Evolutionary conservation across 192 early-diverging fungal species (phyloP).

Genomic region (Gryganskiella cystojenkinii): DNA sequence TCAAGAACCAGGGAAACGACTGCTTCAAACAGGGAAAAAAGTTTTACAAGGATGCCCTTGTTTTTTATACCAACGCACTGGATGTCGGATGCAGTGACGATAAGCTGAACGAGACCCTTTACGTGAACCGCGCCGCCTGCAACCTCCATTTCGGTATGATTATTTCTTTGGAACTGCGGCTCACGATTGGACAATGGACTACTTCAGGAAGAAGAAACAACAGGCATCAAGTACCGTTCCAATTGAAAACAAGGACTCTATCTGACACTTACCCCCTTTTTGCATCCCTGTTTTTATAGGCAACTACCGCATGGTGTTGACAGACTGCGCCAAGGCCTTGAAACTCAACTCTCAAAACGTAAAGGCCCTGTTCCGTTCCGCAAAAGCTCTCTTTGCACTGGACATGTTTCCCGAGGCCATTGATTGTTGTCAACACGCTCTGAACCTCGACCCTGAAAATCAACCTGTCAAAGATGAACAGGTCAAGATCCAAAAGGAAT

Average conservation of each 20-base stretch:
- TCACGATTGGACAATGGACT: no score
- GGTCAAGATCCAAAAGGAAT: constrained; percentile 43
- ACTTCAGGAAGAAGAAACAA: no score
- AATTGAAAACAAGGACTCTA: no score
- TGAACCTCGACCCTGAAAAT: constrained; percentile 72
- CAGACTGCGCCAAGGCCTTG: constrained; percentile 90
- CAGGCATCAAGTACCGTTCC: no score
- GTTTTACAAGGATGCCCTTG: constrained; percentile 79
- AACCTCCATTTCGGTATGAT: constrained; percentile 84
- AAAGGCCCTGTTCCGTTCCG: constrained; percentile 94
- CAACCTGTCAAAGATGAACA: constrained; percentile 48
- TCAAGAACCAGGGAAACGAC: constrained; percentile 97
- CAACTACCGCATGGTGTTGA: constrained; percentile 89
- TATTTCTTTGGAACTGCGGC: not conserved
- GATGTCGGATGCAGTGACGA: constrained; percentile 76
- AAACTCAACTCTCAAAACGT: constrained; percentile 82
- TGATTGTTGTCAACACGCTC: constrained; percentile 85
- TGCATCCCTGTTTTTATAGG: constrained; percentile 44
- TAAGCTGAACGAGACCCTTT: constrained; percentile 82
- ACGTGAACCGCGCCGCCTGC: constrained; percentile 91
- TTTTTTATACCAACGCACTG: constrained; percentile 90
- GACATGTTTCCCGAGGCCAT: constrained; percentile 87
- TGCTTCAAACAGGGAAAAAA: constrained; percentile 77
- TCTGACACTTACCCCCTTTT: not conserved
- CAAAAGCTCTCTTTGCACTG: constrained; percentile 80